These are phyloP conservation scores for Candida andamanensis DNA, from an alignment of 805 yeast genomes.

Conservation along the genomic window DNA sequence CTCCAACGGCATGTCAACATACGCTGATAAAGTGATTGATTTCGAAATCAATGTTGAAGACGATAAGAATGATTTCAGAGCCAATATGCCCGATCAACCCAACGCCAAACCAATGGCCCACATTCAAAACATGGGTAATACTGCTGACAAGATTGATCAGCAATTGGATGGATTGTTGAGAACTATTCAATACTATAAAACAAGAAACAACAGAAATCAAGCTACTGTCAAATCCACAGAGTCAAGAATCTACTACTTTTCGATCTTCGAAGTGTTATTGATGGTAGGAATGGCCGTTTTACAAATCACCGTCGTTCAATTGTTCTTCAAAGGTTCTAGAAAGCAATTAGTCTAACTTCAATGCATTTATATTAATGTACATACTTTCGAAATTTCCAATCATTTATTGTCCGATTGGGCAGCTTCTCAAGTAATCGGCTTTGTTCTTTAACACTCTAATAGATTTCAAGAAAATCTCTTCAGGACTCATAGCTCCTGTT, in stretches of 20 bases:
- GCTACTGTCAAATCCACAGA: conserved; percentile 79
- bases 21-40: conserved; percentile 78
- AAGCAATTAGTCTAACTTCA: conserved; percentile 49
- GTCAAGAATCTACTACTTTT: conserved; percentile 70
- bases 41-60: conserved; percentile 63
- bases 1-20: conserved; percentile 73
- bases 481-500: conserved; percentile 96
- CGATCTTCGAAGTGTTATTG: conserved; percentile 62
- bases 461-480: conserved; percentile 89
- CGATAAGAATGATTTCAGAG: conserved; percentile 40
- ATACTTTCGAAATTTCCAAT: background rate
- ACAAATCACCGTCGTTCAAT: conserved; percentile 64
- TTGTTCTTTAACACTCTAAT: conserved; percentile 82
- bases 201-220: conserved; percentile 89
- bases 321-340: conserved; percentile 67
- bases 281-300: conserved; percentile 72
- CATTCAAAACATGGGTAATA: conserved; percentile 47
- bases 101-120: conserved; percentile 46
- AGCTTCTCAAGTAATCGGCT: conserved; percentile 70
- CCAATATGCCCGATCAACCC: conserved; percentile 54
- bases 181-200: conserved; percentile 74
- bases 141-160: conserved; percentile 54
- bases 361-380: conserved; percentile 4
- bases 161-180: conserved; percentile 54
- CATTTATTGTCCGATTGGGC: conserved; percentile 63